These are phyloP conservation scores for Candida sanyaensis DNA, from an alignment of 1,139 yeast genomes.

Conservation along the genomic window DNA sequence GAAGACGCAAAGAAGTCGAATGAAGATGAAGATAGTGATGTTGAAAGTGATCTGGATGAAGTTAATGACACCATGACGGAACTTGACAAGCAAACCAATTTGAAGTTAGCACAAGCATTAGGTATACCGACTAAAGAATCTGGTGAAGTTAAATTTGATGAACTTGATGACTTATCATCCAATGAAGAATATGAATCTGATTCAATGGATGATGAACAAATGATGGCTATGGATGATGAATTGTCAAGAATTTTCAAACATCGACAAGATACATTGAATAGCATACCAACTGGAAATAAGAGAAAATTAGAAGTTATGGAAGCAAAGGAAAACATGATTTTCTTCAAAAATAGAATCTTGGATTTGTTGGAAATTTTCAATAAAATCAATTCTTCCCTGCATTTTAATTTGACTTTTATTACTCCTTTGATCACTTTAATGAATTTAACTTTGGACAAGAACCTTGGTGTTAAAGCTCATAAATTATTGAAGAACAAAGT, in stretches of 20 bases:
- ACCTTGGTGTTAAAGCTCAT: slow-evolving; percentile 73
- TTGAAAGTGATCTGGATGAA: slow-evolving; percentile 18
- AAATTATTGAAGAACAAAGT: slow-evolving; percentile 65
- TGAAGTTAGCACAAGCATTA: slow-evolving; percentile 76
- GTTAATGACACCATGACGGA: slow-evolving; percentile 40
- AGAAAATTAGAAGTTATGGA: slow-evolving; percentile 69
- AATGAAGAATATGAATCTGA: slow-evolving; percentile 61
- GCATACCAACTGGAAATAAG: slow-evolving; percentile 57
- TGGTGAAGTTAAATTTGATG: slow-evolving; percentile 49
- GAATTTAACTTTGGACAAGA: slow-evolving; percentile 65
- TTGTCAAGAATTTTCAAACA: slow-evolving; percentile 83
- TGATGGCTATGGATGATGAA: slow-evolving; percentile 93
- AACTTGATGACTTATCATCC: slow-evolving; percentile 30
- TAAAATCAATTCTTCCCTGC: slow-evolving; percentile 47
- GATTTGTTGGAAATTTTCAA: slow-evolving; percentile 72
- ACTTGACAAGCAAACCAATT: slow-evolving; percentile 68
- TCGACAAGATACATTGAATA: slow-evolving; percentile 61
- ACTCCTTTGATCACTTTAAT: slow-evolving; percentile 62
- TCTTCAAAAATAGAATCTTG: slow-evolving; percentile 75
- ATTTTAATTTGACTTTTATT: slow-evolving; percentile 46
- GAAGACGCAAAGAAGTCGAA: slow-evolving; percentile 30
- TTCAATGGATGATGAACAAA: slow-evolving; percentile 93
- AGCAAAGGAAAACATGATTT: slow-evolving; percentile 78
- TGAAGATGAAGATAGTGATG: slow-evolving; percentile 25
- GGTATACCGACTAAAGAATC: slow-evolving; percentile 58